Conservation (phyloP, 2,329 filamentous ascomycete genomes). For the Samsoniella hepiali region DNA sequence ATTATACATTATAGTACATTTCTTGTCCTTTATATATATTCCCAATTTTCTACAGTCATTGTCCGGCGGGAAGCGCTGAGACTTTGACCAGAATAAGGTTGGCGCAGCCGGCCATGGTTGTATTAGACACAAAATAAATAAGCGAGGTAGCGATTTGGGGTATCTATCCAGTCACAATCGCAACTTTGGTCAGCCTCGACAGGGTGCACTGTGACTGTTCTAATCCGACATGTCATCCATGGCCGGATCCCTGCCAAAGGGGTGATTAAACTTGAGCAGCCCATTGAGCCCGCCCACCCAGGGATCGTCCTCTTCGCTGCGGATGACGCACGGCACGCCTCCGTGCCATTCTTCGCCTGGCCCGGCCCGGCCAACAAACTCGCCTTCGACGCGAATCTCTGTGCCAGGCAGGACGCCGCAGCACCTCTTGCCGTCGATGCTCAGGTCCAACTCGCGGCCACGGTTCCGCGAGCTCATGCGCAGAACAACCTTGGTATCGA, state of each 20-base stretch:
- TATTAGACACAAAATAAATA: neutral
- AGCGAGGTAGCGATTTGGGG: conserved; percentile 5
- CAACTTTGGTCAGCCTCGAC: neutral
- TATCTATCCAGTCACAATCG: conserved; percentile 8
- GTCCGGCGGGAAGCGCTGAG: too few species aligned
- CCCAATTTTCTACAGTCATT: too few species aligned
- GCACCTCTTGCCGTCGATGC: conserved; percentile 71
- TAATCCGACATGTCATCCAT: conserved; percentile 31
- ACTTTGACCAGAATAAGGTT: too few species aligned
- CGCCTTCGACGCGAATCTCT: conserved; percentile 86
- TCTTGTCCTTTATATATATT: too few species aligned
- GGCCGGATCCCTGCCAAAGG: conserved; percentile 63
- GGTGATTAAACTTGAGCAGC: conserved; percentile 94
- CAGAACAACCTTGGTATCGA: conserved; percentile 79
- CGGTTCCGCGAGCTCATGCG: conserved; percentile 78
- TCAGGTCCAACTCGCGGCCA: conserved; percentile 72
- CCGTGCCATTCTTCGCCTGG: conserved; percentile 58
- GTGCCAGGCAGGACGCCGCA: conserved; percentile 68
- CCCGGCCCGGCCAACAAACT: conserved; percentile 59
- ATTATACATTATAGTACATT: too few species aligned
- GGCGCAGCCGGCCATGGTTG: too few species aligned
- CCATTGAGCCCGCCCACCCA: conserved; percentile 96
- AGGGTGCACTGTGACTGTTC: neutral
- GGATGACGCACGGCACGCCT: conserved; percentile 88
- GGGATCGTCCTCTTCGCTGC: conserved; percentile 74